A percentile compares a stretch with the other conserved stretches of the same genome.
Evolutionary conservation across 495 filamentous ascomycete species (phyloP).

Genomic region (Thozetella sp.): DNA sequence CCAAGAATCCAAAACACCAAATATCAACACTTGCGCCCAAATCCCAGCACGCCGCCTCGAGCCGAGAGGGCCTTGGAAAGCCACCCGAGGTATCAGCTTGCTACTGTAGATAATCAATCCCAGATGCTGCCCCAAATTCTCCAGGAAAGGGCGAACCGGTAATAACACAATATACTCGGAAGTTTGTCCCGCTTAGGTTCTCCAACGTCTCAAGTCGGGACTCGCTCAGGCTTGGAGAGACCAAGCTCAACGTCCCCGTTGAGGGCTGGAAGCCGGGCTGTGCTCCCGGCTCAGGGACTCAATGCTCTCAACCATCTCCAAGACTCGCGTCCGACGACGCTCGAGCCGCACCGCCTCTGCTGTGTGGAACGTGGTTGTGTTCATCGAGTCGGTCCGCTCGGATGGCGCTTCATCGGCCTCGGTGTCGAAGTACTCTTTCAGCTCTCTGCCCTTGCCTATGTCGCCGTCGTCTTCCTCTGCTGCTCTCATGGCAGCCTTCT

Average conservation of each 20-base stretch:
- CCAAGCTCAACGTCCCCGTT: conserved; percentile 4
- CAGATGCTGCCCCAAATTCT: too few relatives aligned
- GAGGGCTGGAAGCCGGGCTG: conserved; percentile 28
- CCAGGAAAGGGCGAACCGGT: too few relatives aligned
- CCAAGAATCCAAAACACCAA: neutral
- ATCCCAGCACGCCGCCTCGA: too few relatives aligned
- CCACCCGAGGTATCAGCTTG: too few relatives aligned
- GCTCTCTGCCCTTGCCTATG: conserved; percentile 1
- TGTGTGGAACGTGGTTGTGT: conserved; percentile 18
- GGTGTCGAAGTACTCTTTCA: conserved; percentile 2
- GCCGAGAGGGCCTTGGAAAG: too few relatives aligned
- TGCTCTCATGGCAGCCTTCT: neutral
- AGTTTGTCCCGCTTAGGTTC: too few relatives aligned
- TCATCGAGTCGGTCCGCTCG: conserved; percentile 11
- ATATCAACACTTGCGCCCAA: neutral
- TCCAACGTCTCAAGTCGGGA: too few relatives aligned
- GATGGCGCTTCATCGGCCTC: conserved; percentile 12
- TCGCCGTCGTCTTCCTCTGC: neutral
- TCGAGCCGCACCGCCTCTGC: conserved; percentile 34
- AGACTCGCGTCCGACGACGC: conserved; percentile 36
- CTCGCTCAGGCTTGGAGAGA: neutral
- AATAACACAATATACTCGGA: too few relatives aligned
- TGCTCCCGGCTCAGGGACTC: conserved; percentile 35
- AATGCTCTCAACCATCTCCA: conserved; percentile 48
- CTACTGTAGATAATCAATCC: too few relatives aligned